Conservation (phyloP, 139 green algal genomes). For the Chlorella sp. region DNA sequence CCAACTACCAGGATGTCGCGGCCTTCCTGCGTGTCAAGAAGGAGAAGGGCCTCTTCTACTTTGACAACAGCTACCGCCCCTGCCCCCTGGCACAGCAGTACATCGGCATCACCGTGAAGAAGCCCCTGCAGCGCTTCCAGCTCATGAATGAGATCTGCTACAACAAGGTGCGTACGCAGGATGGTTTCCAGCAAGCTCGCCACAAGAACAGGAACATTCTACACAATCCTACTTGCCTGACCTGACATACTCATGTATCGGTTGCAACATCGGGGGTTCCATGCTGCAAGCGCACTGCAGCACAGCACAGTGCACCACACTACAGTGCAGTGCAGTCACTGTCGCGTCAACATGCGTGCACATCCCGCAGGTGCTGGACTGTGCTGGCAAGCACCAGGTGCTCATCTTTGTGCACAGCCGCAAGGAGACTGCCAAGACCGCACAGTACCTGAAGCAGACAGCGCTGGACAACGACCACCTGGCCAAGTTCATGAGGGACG, state of each 20-base stretch:
- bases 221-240: too few species aligned
- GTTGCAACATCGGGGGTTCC: too few species aligned
- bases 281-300: too few species aligned
- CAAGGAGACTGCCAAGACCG: constrained; percentile 98
- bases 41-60: constrained; percentile 93
- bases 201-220: too few species aligned
- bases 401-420: constrained; percentile 97
- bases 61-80: constrained; percentile 92
- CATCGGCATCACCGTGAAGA: constrained; percentile 92
- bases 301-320: too few species aligned
- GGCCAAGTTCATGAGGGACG: constrained; percentile 68
- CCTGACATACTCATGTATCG: too few species aligned
- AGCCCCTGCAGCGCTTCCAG: constrained; percentile 98
- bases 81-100: constrained; percentile 97
- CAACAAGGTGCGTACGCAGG: constrained; percentile 69
- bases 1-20: constrained; percentile 96
- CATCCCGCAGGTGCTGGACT: constrained; percentile 64
- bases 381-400: constrained; percentile 86
- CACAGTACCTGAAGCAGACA: constrained; percentile 81
- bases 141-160: constrained; percentile 99
- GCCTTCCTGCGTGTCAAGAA: constrained; percentile 66
- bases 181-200: too few species aligned
- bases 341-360: too few species aligned
- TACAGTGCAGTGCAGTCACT: too few species aligned
- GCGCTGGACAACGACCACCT: constrained; percentile 70